Base-by-base conservation (phyloP, 208 protist genomes). In the Trypanosoma platydactyli region DNA sequence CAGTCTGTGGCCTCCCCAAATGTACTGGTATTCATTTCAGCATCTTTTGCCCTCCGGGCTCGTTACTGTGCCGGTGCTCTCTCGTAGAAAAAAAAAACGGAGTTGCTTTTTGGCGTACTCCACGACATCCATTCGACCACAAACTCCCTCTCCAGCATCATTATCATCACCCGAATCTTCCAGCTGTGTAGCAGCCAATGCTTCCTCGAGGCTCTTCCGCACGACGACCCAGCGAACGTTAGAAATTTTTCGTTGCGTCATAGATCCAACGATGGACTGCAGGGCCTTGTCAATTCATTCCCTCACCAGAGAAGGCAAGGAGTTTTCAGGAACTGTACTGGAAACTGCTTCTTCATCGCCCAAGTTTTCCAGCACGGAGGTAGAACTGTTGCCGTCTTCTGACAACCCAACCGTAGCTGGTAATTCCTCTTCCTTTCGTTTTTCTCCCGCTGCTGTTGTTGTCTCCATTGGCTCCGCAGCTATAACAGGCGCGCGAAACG, bases 71-170 rank as follows among this genome's bases (percentile, higher is more conserved):
- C 45, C 16, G 75, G 61, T 0, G 81, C 77, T 25, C 35, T 57
- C 22, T 83, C 75, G 53, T 88, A 88, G 41, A 59, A 59, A 25
- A 56, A 59, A 59, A 25, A 56, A 52, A 11, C 66, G 48, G 7
- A 90, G 66, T 51, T 79, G 68, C 38, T 83, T 73, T 56, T 83
- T 86, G n/a, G 84, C 76, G 53, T 87, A 87, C 54, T 71, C 71
- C 70, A 90, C 29, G 30, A 82, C n/a, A 16, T 57, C 44, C 6
- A 22, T 42, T 24, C 52, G 44, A 25, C 45, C 33, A 41, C 33
- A 52, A 2, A 46, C 24, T n/a, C 51, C 64, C 41, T 62, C 45
- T 44, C 54, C 54, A 40, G 41, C 46, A 3, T 56, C 27, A 2
- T 65, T 18, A 15, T 45, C 33, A 20, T 40, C 65, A 13, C 64